Base-by-base conservation (phyloP, 257 asterid genomes). In the Cynanchum wilfordii region DNA sequence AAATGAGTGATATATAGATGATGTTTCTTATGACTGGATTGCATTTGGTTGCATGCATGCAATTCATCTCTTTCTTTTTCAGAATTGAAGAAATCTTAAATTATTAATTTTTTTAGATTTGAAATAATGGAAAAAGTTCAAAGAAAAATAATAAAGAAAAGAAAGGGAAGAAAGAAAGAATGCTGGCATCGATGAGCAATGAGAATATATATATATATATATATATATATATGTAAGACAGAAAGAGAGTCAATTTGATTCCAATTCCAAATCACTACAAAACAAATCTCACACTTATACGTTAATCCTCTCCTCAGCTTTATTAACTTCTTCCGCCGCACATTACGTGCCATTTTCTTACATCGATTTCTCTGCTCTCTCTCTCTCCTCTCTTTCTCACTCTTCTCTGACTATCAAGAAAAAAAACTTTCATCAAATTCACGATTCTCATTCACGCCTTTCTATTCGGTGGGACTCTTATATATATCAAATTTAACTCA, bases 201-300 rank as follows among this genome's bases (percentile, higher is more conserved):
- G 68, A 73, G 75, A 19, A 15, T 68, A 55, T 33, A 75, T 68
- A 5, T n/a, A n/a, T n/a, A n/a, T n/a, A n/a, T n/a, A n/a, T n/a
- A n/a, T n/a, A n/a, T n/a, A n/a, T n/a, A n/a, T n/a, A n/a, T n/a
- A n/a, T n/a, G 64, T 74, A 38, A 55, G 82, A 85, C 81, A 80
- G 59, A 75, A 11, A 16, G 15, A 64, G 70, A 77, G 85, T 85
- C 83, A 85, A 86, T 73, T 77, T 76, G 87, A 86, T 89, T 81
- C 96, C 83, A 75, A 36, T 42, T 87, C 93, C 96, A 89, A 89
- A 78, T 49, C 75, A 74, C 89, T 79, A 82, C 58, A 81, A 79
- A 72, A 87, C 96, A 89, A 89, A 85, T 16, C 19, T 30, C 40
- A 3, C 52, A n/a, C 25, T 50, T 44, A n/a, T 0, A 42, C 47